Evolutionary conservation across 768 basidiomycete genomes (phyloP).

Genomic region (Agaricus sinodeliciosus): DNA sequence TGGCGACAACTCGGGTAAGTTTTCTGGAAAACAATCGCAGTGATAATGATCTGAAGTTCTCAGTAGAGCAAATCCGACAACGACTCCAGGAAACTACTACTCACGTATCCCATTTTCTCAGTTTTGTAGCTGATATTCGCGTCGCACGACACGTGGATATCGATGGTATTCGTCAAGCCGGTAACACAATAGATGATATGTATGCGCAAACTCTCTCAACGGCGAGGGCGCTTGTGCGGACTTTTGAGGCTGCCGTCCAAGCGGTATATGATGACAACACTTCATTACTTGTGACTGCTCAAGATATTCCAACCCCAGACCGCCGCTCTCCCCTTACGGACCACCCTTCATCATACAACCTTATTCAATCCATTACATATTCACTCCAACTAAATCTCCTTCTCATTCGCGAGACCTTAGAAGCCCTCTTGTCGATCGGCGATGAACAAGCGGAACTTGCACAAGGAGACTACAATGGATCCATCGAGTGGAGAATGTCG

Average conservation of each 20-base stretch:
- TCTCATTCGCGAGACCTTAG: slow-evolving; percentile 51
- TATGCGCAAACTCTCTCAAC: slow-evolving; percentile 64
- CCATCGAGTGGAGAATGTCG: slow-evolving; percentile 75
- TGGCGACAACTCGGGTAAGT: slow-evolving; percentile 32
- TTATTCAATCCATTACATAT: slow-evolving; percentile 41
- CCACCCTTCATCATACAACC: slow-evolving; percentile 31
- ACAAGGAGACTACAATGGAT: slow-evolving; percentile 64
- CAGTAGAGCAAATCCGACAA: slow-evolving; percentile 36
- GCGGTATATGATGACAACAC: slow-evolving; percentile 69
- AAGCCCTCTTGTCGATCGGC: slow-evolving; percentile 55
- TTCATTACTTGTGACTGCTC: slow-evolving; percentile 51
- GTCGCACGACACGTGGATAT: slow-evolving; percentile 80
- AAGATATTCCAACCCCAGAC: slow-evolving; percentile 40
- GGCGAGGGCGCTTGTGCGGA: slow-evolving; percentile 61
- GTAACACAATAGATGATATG: slow-evolving; percentile 36
- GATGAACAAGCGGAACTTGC: slow-evolving; percentile 67
- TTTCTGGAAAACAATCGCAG: not conserved
- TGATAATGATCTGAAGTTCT: not conserved
- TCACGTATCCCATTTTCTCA: slow-evolving; percentile 51
- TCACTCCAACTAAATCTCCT: slow-evolving; percentile 52
- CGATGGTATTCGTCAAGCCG: slow-evolving; percentile 57
- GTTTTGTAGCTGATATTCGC: slow-evolving; percentile 62
- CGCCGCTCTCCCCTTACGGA: slow-evolving; percentile 23
- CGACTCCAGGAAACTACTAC: slow-evolving; percentile 46
- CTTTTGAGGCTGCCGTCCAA: slow-evolving; percentile 64